Conservation (phyloP, 768 basidiomycete species). For the Lactifluus pinguis region DNA sequence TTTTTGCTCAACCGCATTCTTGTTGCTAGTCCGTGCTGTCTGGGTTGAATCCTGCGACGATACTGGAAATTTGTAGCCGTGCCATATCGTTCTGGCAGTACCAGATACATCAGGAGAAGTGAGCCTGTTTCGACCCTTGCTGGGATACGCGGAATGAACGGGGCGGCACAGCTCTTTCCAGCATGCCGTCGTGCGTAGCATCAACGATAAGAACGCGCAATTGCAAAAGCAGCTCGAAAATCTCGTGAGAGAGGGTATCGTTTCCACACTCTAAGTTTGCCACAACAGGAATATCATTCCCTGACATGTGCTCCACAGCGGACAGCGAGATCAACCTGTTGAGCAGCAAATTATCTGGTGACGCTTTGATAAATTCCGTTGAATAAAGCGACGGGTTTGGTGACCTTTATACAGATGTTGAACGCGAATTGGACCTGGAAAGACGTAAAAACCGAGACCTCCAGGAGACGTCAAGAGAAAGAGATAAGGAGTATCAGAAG, state of each 20-base stretch:
- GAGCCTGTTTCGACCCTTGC: neutral
- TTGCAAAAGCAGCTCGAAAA: constrained; percentile 80
- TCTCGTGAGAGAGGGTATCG: constrained; percentile 74
- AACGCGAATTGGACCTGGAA: constrained; percentile 75
- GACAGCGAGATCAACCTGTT: constrained; percentile 69
- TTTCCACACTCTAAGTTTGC: neutral
- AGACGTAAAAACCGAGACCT: constrained; percentile 63
- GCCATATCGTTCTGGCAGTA: constrained; percentile 90
- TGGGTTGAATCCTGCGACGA: constrained; percentile 62
- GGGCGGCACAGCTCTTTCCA: constrained; percentile 56
- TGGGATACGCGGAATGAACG: neutral
- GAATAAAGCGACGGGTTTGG: constrained; percentile 26
- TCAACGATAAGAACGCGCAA: constrained; percentile 76
- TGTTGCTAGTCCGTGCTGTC: constrained; percentile 67
- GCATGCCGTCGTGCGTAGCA: constrained; percentile 69
- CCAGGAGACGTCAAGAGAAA: constrained; percentile 64
- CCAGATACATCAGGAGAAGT: constrained; percentile 83
- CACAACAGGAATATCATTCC: neutral
- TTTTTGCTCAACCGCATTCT: constrained; percentile 1
- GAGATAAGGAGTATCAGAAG: constrained; percentile 83
- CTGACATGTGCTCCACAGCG: constrained; percentile 33
- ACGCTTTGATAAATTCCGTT: neutral
- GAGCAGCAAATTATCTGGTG: constrained; percentile 60
- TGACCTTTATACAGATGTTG: constrained; percentile 49
- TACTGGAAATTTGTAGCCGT: constrained; percentile 80